A percentile compares a stretch with the other conserved stretches of the same genome.
phyloP scores from a whole-genome alignment of 2,329 filamentous ascomycete genomes.

The Sarocladiaceae sp. region DNA sequence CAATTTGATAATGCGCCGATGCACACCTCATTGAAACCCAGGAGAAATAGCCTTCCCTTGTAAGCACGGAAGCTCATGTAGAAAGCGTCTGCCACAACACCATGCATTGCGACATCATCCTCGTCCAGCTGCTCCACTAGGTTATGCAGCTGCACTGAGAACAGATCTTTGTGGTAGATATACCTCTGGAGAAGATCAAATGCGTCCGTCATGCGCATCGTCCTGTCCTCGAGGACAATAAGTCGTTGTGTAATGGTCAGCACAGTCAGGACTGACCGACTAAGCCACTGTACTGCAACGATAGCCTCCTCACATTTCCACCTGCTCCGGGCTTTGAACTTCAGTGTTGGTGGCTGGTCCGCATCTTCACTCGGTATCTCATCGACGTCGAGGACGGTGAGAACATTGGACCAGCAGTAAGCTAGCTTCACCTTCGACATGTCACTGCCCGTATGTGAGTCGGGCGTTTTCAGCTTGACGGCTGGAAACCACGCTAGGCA shows the following conservation, averaged over 20 bases:
- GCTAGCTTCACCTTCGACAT: constrained; percentile 80
- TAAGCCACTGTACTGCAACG: constrained; percentile 94
- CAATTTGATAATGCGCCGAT: constrained; percentile 93
- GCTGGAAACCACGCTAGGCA: constrained; percentile 97
- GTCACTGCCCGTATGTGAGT: constrained; percentile 58
- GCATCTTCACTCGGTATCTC: constrained; percentile 62
- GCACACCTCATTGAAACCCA: constrained; percentile 90
- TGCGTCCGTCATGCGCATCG: constrained; percentile 85
- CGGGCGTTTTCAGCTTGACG: constrained; percentile 77
- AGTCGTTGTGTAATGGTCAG: constrained; percentile 91
- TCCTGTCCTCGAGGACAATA: constrained; percentile 84
- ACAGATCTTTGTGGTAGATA: constrained; percentile 86
- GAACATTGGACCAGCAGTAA: constrained; percentile 98
- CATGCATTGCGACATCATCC: constrained; percentile 83
- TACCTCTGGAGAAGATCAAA: constrained; percentile 89
- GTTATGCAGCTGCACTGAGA: constrained; percentile 76
- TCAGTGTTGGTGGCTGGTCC: constrained; percentile 71
- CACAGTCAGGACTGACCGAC: constrained; percentile 82
- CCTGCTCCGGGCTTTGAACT: constrained; percentile 74
- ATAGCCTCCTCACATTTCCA: constrained; percentile 96
- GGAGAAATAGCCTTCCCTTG: constrained; percentile 84
- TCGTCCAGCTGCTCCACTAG: constrained; percentile 87
- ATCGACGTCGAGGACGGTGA: constrained; percentile 86
- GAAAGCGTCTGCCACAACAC: constrained; percentile 93
- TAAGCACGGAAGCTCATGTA: constrained; percentile 97